Base-by-base conservation (phyloP, 2,329 filamentous ascomycete genomes). In the Kalaharituber pfeilii region DNA sequence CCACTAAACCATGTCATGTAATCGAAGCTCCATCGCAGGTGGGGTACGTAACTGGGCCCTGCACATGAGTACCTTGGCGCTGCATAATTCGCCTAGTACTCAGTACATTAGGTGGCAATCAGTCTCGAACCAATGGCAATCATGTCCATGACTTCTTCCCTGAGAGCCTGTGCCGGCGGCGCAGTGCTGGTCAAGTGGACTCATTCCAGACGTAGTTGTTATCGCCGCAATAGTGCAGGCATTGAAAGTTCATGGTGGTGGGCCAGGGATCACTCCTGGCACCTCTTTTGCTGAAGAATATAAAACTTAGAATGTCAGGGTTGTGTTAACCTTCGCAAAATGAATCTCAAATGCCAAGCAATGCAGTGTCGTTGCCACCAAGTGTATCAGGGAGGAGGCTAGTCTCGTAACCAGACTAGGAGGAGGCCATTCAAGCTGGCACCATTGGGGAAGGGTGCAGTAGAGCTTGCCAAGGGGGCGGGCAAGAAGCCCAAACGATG, bases 221-320 rank as follows among this genome's bases (percentile, higher is more conserved):
- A 81, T 98, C 56, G 91, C 98, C 33, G 89, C 91, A 24, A 98
- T 91, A 2, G 85, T 98, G 47, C 83, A 91, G 62, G 91, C 91
- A 5, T 75, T 98, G 60, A 98, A 98, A 76, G 88, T 95, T 3
- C 91, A 98, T 69, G 91, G 91, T 53, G 91, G 89, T 55, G 91
- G 88, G 18, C 89, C 91, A n/a, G 84, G 89, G 29, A 94, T 96
- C 66, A 78, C 83, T 45, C 85, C 89, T 24, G 91, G 89, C 53
- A 85, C 83, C 22, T 70, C 89, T 53, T 79, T 96, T n/a, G 75
- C 82, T 62, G 80, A 87, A 58, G 84, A 94, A 13, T 98, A 96
- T 74, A 82, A 81, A 65, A 82, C 88, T 56, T 91, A 98, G 74
- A 94, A 96, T 66, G 78, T 94, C 50, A 89, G 61, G 91, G 91